phyloP scores from a whole-genome alignment of 805 yeast genomes.

The Vanderwaltozyma verrucispora region DNA sequence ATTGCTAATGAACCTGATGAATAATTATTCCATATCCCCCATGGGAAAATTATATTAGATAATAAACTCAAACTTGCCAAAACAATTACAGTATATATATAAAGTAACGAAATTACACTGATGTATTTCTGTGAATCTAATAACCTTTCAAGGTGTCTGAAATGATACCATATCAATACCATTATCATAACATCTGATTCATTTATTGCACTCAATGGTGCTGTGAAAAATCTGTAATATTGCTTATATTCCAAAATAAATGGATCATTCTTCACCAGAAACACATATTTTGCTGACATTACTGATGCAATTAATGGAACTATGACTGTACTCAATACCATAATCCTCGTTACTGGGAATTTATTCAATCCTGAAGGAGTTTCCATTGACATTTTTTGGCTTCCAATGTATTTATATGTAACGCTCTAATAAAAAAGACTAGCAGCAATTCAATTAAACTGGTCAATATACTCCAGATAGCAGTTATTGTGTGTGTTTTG shows the following conservation, averaged over 20 bases:
- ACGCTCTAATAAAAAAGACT: too few species aligned
- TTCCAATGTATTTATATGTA: too few species aligned
- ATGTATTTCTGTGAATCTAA: constrained; percentile 47
- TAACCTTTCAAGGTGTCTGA: constrained; percentile 46
- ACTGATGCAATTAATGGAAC: constrained; percentile 23
- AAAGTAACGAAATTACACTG: constrained; percentile 35
- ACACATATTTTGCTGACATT: constrained; percentile 20
- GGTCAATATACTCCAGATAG: too few species aligned
- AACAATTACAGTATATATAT: constrained; percentile 37
- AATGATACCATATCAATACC: constrained; percentile 38
- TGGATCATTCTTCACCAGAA: constrained; percentile 32
- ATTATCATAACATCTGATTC: constrained; percentile 46
- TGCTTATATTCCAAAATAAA: constrained; percentile 44
- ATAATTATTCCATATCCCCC: constrained; percentile 32
- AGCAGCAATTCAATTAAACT: too few species aligned
- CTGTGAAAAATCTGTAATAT: constrained; percentile 43
- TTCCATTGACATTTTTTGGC: constrained; percentile 12
- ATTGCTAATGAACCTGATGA: constrained; percentile 37
- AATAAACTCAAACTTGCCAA: constrained; percentile 29
- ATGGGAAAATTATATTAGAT: constrained; percentile 23
- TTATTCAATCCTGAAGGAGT: constrained; percentile 10
- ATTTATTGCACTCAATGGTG: constrained; percentile 45
- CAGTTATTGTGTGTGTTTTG: too few species aligned
- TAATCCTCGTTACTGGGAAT: constrained; percentile 22
- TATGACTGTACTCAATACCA: constrained; percentile 17